Conservation (phyloP, 1,139 yeast species). For the Saccharomyces pastorianus region DNA sequence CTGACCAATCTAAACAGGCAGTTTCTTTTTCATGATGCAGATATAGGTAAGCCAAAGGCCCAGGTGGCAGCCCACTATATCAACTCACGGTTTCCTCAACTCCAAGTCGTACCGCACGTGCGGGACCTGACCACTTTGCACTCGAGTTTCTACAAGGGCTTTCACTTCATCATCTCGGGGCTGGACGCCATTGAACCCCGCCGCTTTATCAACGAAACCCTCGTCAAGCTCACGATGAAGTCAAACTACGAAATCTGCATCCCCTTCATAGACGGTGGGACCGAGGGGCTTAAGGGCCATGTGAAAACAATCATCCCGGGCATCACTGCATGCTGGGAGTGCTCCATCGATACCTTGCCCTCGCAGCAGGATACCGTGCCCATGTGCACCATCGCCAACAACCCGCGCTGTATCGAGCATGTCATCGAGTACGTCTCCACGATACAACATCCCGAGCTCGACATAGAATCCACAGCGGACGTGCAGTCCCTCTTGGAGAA, state of each 20-base stretch:
- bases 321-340: conserved; percentile 83
- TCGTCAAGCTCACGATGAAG: conserved; percentile 53
- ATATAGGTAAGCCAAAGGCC: conserved; percentile 79
- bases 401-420: conserved; percentile 90
- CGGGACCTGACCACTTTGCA: conserved; percentile 68
- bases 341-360: conserved; percentile 66
- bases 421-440: conserved; percentile 88
- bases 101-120: conserved; percentile 46
- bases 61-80: conserved; percentile 65
- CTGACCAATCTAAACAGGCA: conserved; percentile 85
- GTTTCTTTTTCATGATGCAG: conserved; percentile 64
- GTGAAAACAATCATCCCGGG: conserved; percentile 82
- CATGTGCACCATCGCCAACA: conserved; percentile 88
- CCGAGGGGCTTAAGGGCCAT: conserved; percentile 93
- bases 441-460: conserved; percentile 68
- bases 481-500: conserved; percentile 55
- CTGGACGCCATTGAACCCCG: conserved; percentile 86
- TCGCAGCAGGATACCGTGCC: conserved; percentile 56
- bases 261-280: conserved; percentile 91
- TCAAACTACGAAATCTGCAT: conserved; percentile 49
- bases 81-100: conserved; percentile 20
- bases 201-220: conserved; percentile 78
- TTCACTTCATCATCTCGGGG: conserved; percentile 78
- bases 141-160: conserved; percentile 56
- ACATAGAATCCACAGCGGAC: conserved; percentile 63